Conservation (phyloP, 208 protist species). For the Crithidia acanthocephali region DNA sequence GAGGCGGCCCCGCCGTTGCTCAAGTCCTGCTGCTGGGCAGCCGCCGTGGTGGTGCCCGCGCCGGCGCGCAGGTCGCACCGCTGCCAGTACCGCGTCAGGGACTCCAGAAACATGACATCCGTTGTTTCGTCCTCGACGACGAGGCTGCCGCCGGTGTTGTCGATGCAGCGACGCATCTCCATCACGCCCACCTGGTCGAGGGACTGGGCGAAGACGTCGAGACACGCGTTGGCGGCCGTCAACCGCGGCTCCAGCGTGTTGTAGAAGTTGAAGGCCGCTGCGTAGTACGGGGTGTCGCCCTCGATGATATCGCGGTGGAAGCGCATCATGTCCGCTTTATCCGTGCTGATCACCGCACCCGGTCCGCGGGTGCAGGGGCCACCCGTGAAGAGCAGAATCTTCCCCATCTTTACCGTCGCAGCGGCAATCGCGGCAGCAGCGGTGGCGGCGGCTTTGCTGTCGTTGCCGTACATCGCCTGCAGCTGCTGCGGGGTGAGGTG, state of each 20-base stretch:
- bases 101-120: constrained; percentile 82
- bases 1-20: background rate
- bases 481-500: constrained; percentile 13
- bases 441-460: constrained; percentile 8
- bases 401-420: constrained; percentile 33
- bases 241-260: constrained; percentile 86
- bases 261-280: constrained; percentile 90
- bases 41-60: background rate
- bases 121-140: constrained; percentile 96
- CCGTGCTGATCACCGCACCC: constrained; percentile 87
- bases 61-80: constrained; percentile 54
- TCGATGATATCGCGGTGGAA: constrained; percentile 97
- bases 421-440: constrained; percentile 3
- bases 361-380: constrained; percentile 96
- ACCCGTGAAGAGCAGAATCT: constrained; percentile 95
- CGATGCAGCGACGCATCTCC: constrained; percentile 95
- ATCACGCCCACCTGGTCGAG: constrained; percentile 97
- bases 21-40: background rate
- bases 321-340: constrained; percentile 96
- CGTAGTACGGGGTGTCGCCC: constrained; percentile 77
- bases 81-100: constrained; percentile 79
- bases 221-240: constrained; percentile 84
- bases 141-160: constrained; percentile 94
- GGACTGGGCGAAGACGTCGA: constrained; percentile 97
- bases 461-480: constrained; percentile 17